Conservation (phyloP, 164 flowering plant genomes). For the Magnolia sinica region DNA sequence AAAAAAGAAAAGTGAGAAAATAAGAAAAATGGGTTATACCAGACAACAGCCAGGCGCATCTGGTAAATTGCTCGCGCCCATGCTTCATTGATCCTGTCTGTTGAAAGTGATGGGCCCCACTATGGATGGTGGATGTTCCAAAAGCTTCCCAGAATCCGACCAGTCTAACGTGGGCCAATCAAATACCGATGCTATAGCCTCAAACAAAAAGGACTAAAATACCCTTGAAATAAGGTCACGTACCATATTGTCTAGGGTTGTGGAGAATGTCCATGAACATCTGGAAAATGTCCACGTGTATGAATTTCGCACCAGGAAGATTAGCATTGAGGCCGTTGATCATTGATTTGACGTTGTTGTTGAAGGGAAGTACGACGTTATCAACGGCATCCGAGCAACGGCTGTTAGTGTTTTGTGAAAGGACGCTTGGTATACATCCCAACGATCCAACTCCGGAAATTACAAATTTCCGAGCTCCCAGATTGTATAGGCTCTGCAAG, state of each 20-base stretch:
- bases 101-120: no score
- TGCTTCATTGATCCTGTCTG: no score
- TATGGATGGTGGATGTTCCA: no score
- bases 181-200: no score
- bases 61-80: no score
- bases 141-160: no score
- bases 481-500: constrained; percentile 61
- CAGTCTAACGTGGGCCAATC: no score
- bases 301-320: constrained; percentile 58
- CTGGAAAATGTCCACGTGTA: constrained; percentile 39
- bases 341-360: constrained; percentile 53
- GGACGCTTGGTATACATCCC: constrained; percentile 78
- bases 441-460: constrained; percentile 58
- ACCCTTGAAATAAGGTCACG: no score
- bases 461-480: constrained; percentile 65
- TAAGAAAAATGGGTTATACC: no score
- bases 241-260: constrained; percentile 54
- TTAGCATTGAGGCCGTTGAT: constrained; percentile 47
- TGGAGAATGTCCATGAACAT: constrained; percentile 57
- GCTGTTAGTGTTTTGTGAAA: constrained; percentile 47
- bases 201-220: no score
- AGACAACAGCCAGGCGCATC: no score
- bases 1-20: background rate
- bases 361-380: constrained; percentile 60
- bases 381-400: constrained; percentile 50